phyloP scores from a whole-genome alignment of 306 rosid genomes.

The Ormosia semicastrata region DNA sequence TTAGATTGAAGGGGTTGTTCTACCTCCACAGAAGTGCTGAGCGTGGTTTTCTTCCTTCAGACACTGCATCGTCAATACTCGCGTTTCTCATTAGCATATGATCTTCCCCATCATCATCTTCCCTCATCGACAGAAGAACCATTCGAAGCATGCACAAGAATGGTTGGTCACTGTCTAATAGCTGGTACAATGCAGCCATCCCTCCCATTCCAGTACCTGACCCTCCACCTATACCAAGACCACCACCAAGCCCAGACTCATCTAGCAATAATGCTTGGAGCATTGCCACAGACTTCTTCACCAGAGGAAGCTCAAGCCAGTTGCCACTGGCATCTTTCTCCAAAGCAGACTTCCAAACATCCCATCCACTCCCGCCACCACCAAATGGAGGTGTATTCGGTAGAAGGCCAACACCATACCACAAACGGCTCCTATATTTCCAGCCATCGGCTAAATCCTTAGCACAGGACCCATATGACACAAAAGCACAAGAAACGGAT shows the following conservation, averaged over 20 bases:
- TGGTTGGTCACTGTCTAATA: slow-evolving; percentile 98
- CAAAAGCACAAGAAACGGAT: slow-evolving; percentile 94
- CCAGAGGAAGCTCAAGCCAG: slow-evolving; percentile 94
- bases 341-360: slow-evolving; percentile 72
- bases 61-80: slow-evolving; percentile 54
- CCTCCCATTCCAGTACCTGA: slow-evolving; percentile 99
- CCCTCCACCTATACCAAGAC: slow-evolving; percentile 99
- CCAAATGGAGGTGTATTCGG: slow-evolving; percentile 60
- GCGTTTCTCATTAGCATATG: slow-evolving; percentile 66
- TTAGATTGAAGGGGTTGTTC: slow-evolving; percentile 9
- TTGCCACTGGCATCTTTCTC: slow-evolving; percentile 84
- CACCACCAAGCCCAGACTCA: slow-evolving; percentile 99
- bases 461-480: slow-evolving; percentile 89
- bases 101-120: slow-evolving; percentile 91
- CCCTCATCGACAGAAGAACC: slow-evolving; percentile 97
- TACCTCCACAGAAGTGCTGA: slow-evolving; percentile 99
- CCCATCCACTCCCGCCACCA: slow-evolving; percentile 96
- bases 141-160: slow-evolving; percentile 98
- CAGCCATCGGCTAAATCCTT: slow-evolving; percentile 86
- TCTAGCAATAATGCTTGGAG: slow-evolving; percentile 95
- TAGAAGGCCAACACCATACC: slow-evolving; percentile 95
- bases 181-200: slow-evolving; percentile 91
- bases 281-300: slow-evolving; percentile 94
- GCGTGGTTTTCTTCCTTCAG: slow-evolving; percentile 89
- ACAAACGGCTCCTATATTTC: slow-evolving; percentile 86